These are phyloP conservation scores for Populus trichocarpa DNA, from an alignment of 441 rosid species.

Conservation along the genomic window DNA sequence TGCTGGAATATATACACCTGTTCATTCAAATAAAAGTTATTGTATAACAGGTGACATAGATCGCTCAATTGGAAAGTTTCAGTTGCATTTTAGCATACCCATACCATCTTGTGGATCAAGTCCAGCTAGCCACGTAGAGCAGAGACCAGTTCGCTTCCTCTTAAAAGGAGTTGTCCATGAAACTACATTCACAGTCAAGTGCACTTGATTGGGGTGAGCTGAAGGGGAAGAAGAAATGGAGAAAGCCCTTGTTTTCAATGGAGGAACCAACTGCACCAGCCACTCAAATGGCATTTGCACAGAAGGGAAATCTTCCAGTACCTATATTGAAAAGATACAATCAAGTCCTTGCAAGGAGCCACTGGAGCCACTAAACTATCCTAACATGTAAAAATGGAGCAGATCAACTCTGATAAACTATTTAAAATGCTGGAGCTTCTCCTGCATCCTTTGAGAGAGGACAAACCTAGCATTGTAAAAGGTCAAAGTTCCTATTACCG, in stretches of 20 bases:
- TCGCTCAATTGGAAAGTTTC: background rate
- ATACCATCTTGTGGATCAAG: constrained; percentile 70
- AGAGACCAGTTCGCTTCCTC: constrained; percentile 72
- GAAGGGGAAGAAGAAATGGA: constrained; percentile 86
- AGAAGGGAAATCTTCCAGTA: constrained; percentile 89
- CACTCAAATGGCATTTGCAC: constrained; percentile 93
- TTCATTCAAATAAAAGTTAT: background rate
- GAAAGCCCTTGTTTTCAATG: constrained; percentile 77
- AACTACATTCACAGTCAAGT: constrained; percentile 80
- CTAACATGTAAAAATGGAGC: background rate
- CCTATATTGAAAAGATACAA: constrained; percentile 44
- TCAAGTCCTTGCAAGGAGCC: constrained; percentile 13
- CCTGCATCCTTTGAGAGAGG: background rate
- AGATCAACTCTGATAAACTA: background rate
- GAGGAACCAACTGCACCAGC: constrained; percentile 93
- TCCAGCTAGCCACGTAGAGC: constrained; percentile 86
- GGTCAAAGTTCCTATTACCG: background rate
- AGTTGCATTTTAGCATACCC: background rate
- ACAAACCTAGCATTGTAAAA: background rate
- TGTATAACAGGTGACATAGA: background rate
- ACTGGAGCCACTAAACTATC: constrained; percentile 4
- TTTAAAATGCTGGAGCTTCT: background rate
- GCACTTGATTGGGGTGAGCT: constrained; percentile 81
- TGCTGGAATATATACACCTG: constrained; percentile 62
- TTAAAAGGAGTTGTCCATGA: constrained; percentile 88